Conservation (phyloP, 495 filamentous ascomycete species). For the Hyaloscypha bicolor region DNA sequence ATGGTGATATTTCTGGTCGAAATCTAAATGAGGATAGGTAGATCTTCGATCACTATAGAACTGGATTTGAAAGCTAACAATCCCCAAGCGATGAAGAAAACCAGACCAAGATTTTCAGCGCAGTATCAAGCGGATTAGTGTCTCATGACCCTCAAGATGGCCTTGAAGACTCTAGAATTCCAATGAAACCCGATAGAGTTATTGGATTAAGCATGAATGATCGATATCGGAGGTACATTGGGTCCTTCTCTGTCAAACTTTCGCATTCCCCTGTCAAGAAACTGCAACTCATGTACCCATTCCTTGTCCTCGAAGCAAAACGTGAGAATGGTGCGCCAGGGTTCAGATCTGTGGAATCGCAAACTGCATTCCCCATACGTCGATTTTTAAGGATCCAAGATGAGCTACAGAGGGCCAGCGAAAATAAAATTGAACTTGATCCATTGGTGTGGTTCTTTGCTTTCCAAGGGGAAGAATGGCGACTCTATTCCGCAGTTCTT, state of each 20-base stretch:
- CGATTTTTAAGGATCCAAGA: constrained; percentile 1
- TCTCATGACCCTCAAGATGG: constrained; percentile 18
- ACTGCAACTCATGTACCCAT: not conserved
- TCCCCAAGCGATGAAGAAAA: constrained; percentile 17
- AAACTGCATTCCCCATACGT: constrained; percentile 3
- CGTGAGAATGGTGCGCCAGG: constrained; percentile 3
- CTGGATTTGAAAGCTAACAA: constrained; percentile 10
- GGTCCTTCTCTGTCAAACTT: constrained; percentile 3
- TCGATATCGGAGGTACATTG: constrained; percentile 13
- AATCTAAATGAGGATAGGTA: constrained; percentile 18
- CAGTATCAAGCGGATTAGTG: constrained; percentile 2
- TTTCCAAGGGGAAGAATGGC: constrained; percentile 16
- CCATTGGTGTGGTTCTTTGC: constrained; percentile 15
- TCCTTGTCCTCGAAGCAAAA: constrained; percentile 3
- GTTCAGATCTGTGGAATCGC: not conserved
- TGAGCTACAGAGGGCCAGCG: not conserved
- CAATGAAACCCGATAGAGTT: constrained; percentile 18
- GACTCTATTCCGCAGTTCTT: constrained; percentile 12
- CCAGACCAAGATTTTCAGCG: constrained; percentile 11
- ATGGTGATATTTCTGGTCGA: not conserved
- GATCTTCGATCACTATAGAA: not conserved
- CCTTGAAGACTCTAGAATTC: constrained; percentile 8
- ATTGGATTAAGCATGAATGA: constrained; percentile 15
- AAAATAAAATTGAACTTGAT: constrained; percentile 2
- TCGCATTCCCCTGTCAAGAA: constrained; percentile 12